phyloP scores from a whole-genome alignment of 345 rosid genomes.

The Hevea brasiliensis region DNA sequence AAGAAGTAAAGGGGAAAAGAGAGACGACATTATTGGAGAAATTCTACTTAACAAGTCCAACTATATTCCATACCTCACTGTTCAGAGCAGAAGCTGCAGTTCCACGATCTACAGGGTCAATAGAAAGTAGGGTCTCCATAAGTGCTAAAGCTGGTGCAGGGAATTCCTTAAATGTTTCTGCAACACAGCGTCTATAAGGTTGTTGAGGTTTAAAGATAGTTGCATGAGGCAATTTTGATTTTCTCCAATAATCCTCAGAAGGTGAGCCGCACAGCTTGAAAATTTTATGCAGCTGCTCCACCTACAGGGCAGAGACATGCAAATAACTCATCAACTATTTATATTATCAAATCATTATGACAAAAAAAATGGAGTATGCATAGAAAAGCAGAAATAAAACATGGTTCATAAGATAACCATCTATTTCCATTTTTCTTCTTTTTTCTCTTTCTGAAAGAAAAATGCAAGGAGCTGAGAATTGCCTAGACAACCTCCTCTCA shows the following conservation, averaged over 20 bases:
- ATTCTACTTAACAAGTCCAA: neutral
- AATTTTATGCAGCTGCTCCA: conserved; percentile 97
- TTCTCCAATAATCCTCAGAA: conserved; percentile 89
- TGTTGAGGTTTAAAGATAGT: conserved; percentile 96
- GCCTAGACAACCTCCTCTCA: too few relatives aligned
- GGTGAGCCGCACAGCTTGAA: conserved; percentile 99
- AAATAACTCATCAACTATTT: neutral
- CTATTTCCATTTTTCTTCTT: neutral
- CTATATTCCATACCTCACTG: conserved; percentile 60
- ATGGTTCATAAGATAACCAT: neutral
- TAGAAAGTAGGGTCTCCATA: conserved; percentile 80
- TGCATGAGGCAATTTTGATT: conserved; percentile 95
- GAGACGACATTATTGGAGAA: too few relatives aligned
- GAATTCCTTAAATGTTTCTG: conserved; percentile 90
- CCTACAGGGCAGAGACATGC: conserved; percentile 47
- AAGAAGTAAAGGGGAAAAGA: too few relatives aligned
- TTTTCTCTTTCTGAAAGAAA: too few relatives aligned
- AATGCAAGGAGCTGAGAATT: too few relatives aligned
- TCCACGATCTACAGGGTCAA: conserved; percentile 93
- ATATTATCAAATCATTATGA: neutral
- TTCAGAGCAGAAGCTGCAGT: conserved; percentile 74
- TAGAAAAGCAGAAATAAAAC: neutral
- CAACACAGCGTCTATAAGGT: conserved; percentile 88
- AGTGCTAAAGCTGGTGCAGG: conserved; percentile 83
- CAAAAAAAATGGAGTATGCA: too few relatives aligned